phyloP scores from a whole-genome alignment of 78 protist genomes.

The Salpingoeca rosetta region DNA sequence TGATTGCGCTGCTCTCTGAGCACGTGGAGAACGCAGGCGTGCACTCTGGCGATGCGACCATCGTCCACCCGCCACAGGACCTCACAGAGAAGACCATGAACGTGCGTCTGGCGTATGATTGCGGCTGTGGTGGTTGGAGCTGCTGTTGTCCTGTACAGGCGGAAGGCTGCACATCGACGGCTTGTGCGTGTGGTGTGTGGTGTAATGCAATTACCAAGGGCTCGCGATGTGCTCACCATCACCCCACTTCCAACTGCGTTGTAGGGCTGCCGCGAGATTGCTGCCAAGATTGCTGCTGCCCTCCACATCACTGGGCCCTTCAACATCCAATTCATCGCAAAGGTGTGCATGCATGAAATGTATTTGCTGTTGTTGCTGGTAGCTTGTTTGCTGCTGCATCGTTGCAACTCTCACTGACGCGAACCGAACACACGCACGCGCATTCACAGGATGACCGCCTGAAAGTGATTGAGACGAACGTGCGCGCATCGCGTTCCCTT shows the following conservation, averaged over 20 bases:
- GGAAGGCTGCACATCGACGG: too few relatives aligned
- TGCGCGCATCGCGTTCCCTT: slow-evolving; percentile 86
- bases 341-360: slow-evolving; percentile 10
- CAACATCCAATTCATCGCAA: slow-evolving; percentile 91
- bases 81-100: slow-evolving; percentile 54
- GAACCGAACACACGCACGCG: too few relatives aligned
- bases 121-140: too few relatives aligned
- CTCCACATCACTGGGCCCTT: slow-evolving; percentile 87
- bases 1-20: slow-evolving; percentile 83
- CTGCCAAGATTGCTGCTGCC: slow-evolving; percentile 50
- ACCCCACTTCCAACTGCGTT: too few relatives aligned
- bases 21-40: slow-evolving; percentile 98
- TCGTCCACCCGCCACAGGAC: slow-evolving; percentile 85
- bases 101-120: too few relatives aligned
- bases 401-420: too few relatives aligned
- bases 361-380: too few relatives aligned
- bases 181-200: too few relatives aligned
- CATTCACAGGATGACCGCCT: slow-evolving; percentile 69
- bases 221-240: too few relatives aligned
- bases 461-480: slow-evolving; percentile 91
- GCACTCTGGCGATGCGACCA: slow-evolving; percentile 95
- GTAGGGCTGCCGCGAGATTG: neutral
- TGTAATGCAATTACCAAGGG: too few relatives aligned
- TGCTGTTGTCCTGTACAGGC: too few relatives aligned
- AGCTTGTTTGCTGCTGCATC: too few relatives aligned